phyloP scores from a whole-genome alignment of 768 basidiomycete genomes.

The Saitozyma podzolica region DNA sequence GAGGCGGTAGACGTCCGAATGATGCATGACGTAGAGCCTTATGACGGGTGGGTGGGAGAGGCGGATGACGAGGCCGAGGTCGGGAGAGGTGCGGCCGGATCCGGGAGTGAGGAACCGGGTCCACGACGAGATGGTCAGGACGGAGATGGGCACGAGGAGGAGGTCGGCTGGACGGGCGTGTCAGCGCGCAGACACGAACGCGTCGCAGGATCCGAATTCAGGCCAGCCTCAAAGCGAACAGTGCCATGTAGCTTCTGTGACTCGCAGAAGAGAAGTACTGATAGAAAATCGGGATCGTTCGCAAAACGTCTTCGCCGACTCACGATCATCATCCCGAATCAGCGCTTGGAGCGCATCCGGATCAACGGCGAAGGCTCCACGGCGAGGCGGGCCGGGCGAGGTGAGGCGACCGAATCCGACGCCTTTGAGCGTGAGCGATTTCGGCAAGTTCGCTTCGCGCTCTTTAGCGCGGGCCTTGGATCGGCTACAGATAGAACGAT shows the following conservation, averaged over 20 bases:
- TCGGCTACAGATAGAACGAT: constrained; percentile 10
- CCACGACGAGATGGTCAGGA: constrained; percentile 36
- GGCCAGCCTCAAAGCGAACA: not conserved
- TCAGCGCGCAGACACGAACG: too few relatives aligned
- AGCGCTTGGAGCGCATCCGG: constrained; percentile 22
- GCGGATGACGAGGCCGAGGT: constrained; percentile 28
- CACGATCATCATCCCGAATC: constrained; percentile 32
- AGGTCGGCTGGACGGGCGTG: constrained; percentile 18
- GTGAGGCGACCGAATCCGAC: too few relatives aligned
- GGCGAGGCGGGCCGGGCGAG: too few relatives aligned
- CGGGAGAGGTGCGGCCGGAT: constrained; percentile 17
- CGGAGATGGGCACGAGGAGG: constrained; percentile 31
- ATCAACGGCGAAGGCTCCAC: constrained; percentile 8
- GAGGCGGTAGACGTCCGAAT: constrained; percentile 28
- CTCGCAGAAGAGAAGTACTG: too few relatives aligned
- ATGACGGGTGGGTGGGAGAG: constrained; percentile 11
- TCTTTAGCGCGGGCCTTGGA: constrained; percentile 43
- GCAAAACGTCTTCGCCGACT: not conserved
- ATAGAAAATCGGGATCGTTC: too few relatives aligned
- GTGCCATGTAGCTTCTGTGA: too few relatives aligned
- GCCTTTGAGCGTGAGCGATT: constrained; percentile 8
- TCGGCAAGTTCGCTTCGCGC: constrained; percentile 18
- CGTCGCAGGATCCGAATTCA: constrained; percentile 1
- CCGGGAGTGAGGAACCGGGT: constrained; percentile 43
- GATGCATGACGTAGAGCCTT: constrained; percentile 31